phyloP scores from a whole-genome alignment of 1,284 basidiomycete genomes.

The Gastroboletus turbinatus region DNA sequence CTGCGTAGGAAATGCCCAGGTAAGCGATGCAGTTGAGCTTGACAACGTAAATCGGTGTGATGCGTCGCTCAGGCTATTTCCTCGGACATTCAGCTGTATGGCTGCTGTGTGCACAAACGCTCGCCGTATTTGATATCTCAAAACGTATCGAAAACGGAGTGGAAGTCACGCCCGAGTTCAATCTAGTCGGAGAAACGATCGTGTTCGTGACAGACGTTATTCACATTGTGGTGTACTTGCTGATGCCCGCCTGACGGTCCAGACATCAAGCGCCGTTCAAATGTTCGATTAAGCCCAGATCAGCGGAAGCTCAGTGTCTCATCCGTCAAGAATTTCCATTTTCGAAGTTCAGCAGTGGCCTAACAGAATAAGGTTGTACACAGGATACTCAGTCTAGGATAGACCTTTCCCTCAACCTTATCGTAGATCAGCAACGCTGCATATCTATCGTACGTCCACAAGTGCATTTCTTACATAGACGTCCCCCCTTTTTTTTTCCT shows the following conservation, averaged over 20 bases:
- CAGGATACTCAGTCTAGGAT: background rate
- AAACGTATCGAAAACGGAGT: conserved; percentile 21
- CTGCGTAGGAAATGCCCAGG: conserved; percentile 14
- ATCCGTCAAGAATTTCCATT: conserved; percentile 39
- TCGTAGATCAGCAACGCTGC: too few relatives aligned
- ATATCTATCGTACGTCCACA: background rate
- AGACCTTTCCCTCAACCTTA: background rate
- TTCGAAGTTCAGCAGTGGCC: background rate
- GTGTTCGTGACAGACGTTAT: conserved; percentile 3
- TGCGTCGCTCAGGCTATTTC: conserved; percentile 11
- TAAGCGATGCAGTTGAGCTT: background rate
- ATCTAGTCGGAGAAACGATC: conserved; percentile 15
- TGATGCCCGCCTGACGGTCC: background rate
- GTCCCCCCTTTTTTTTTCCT: too few relatives aligned
- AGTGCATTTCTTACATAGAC: too few relatives aligned
- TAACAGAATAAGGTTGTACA: background rate
- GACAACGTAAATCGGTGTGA: background rate
- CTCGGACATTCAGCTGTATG: conserved; percentile 19
- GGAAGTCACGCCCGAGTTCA: conserved; percentile 19
- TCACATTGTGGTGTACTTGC: background rate
- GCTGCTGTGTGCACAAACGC: conserved; percentile 14
- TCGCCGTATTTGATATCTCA: conserved; percentile 24
- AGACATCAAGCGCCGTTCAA: conserved; percentile 60
- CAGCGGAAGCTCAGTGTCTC: conserved; percentile 44
- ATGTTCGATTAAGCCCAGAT: conserved; percentile 55